Percentiles rank a stretch among this genome's conserved stretches.
These are phyloP conservation scores for Trifolium dubium DNA, from an alignment of 306 rosid species.

Conservation along the genomic window DNA sequence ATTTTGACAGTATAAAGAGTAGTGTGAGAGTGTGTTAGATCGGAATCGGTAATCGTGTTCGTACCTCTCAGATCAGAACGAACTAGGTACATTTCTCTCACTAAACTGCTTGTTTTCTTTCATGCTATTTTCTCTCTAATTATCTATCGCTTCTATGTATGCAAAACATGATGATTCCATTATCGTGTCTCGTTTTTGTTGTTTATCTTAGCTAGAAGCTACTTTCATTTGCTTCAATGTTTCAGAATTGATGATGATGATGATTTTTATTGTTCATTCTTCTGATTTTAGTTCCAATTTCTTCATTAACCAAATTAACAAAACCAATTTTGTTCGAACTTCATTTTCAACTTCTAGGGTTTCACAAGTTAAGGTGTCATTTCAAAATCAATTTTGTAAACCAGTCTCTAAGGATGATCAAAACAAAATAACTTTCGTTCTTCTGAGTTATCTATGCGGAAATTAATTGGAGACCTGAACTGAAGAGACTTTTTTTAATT, in stretches of 20 bases:
- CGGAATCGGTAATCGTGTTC: not conserved
- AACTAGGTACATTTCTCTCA: too few species aligned
- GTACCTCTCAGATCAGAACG: slow-evolving; percentile 3
- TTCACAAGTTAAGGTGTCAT: not conserved
- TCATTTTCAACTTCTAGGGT: not conserved
- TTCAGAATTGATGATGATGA: too few species aligned
- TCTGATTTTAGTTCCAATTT: not conserved
- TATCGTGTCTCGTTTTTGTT: not conserved
- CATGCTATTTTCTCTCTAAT: too few species aligned
- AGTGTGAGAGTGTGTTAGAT: not conserved
- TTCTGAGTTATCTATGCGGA: slow-evolving; percentile 58
- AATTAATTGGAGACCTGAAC: slow-evolving; percentile 66
- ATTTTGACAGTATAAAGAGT: slow-evolving; percentile 36
- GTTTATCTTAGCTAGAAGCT: not conserved
- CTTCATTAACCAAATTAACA: too few species aligned
- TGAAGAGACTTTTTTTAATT: slow-evolving; percentile 45
- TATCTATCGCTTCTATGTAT: not conserved
- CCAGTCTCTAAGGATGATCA: slow-evolving; percentile 53
- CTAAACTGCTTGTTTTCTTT: too few species aligned
- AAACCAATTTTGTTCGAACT: not conserved
- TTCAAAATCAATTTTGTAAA: too few species aligned
- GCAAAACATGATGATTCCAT: not conserved
- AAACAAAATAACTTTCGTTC: slow-evolving; percentile 57
- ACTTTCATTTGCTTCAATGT: not conserved
- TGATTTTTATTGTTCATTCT: too few species aligned